phyloP scores from a whole-genome alignment of 352 stramenopile species.

The Globisporangium iwayamae region DNA sequence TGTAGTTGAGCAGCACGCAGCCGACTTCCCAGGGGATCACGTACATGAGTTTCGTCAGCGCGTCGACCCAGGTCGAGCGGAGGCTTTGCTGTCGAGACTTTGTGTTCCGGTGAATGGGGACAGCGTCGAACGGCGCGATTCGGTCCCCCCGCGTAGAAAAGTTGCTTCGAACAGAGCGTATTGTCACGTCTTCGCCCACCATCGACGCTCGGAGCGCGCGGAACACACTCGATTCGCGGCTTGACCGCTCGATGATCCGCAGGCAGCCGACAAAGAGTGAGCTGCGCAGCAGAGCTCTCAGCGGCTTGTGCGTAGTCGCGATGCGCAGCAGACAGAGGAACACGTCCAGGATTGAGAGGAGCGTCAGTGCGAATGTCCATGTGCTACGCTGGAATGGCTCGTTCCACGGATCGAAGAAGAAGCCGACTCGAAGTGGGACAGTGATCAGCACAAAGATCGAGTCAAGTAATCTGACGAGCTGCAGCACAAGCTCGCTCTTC shows the following conservation, averaged over 20 bases:
- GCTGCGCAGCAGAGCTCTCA: constrained; percentile 1
- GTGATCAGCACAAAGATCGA: constrained; percentile 26
- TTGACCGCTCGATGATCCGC: not conserved
- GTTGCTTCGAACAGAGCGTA: constrained; percentile 8
- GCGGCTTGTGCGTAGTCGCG: not conserved
- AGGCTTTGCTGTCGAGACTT: constrained; percentile 5
- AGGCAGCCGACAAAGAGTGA: constrained; percentile 3
- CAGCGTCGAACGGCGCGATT: constrained; percentile 15
- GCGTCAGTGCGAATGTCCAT: constrained; percentile 23
- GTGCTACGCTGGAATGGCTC: constrained; percentile 1
- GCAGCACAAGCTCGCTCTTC: not conserved
- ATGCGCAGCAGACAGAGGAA: constrained; percentile 12
- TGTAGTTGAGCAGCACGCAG: constrained; percentile 26
- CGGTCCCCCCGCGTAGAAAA: constrained; percentile 16
- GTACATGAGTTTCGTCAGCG: constrained; percentile 4
- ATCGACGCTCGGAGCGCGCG: constrained; percentile 3
- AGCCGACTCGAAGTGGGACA: constrained; percentile 32
- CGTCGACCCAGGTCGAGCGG: constrained; percentile 1
- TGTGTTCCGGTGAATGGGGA: constrained; percentile 1
- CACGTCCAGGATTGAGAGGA: constrained; percentile 27
- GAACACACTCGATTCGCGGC: constrained; percentile 12
- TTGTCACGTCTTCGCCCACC: constrained; percentile 1
- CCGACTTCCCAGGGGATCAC: constrained; percentile 38
- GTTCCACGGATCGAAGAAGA: constrained; percentile 41
- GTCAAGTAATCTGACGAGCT: constrained; percentile 21